These are phyloP conservation scores for Ziziphus jujuba DNA, from an alignment of 306 rosid genomes.

Conservation along the genomic window DNA sequence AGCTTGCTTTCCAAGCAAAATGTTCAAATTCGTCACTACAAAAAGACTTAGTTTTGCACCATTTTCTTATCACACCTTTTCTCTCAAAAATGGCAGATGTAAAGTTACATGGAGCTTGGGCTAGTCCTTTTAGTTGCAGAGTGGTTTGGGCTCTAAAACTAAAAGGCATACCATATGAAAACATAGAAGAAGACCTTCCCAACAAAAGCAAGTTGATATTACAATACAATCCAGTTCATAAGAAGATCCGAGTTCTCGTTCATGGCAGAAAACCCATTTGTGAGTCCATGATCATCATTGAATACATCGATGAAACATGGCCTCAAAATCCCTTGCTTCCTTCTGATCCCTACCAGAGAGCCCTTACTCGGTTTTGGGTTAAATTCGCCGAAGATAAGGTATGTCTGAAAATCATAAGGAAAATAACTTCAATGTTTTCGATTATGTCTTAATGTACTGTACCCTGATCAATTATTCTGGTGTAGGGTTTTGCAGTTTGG, in stretches of 20 bases:
- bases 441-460: no score
- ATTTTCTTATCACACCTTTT: no score
- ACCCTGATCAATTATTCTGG: no score
- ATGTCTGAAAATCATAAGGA: background rate
- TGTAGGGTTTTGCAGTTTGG: background rate
- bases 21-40: no score
- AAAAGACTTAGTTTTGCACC: no score
- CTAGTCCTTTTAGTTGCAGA: conserved; percentile 44
- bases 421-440: no score
- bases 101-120: conserved; percentile 51
- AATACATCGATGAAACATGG: conserved; percentile 55
- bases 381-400: conserved; percentile 39
- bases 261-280: conserved; percentile 49
- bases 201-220: conserved; percentile 44
- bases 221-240: conserved; percentile 47
- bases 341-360: conserved; percentile 37
- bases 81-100: conserved; percentile 25
- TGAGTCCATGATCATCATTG: conserved; percentile 49
- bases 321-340: conserved; percentile 45
- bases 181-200: conserved; percentile 49
- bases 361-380: conserved; percentile 52
- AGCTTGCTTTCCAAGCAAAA: no score
- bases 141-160: conserved; percentile 50
- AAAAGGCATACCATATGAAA: conserved; percentile 49
- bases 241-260: conserved; percentile 53